Conservation (phyloP, 768 basidiomycete species). For the Suillus americanus region DNA sequence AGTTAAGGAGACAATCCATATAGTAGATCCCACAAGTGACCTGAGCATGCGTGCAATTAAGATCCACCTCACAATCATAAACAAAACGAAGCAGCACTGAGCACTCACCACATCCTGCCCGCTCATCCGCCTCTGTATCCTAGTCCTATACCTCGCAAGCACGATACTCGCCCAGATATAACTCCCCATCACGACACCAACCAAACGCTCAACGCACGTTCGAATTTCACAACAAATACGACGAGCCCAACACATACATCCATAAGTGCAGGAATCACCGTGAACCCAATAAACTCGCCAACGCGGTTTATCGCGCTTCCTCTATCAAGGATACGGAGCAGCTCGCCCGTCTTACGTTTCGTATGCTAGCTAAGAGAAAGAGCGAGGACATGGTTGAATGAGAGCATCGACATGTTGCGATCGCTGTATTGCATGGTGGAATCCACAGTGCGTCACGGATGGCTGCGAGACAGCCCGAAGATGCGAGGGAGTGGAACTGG, state of each 20-base stretch:
- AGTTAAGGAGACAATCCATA: constrained; percentile 76
- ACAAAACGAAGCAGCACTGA: too few relatives aligned
- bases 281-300: constrained; percentile 82
- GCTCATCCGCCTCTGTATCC: constrained; percentile 73
- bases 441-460: constrained; percentile 75
- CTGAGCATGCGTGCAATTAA: constrained; percentile 16
- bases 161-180: constrained; percentile 51
- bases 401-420: constrained; percentile 52
- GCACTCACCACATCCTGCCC: constrained; percentile 61
- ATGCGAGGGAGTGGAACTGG: constrained; percentile 68
- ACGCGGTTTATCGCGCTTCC: constrained; percentile 85
- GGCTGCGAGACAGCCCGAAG: constrained; percentile 72
- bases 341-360: constrained; percentile 75
- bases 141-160: constrained; percentile 72
- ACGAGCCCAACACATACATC: constrained; percentile 74
- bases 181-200: constrained; percentile 70
- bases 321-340: constrained; percentile 60
- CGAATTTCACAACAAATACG: constrained; percentile 61
- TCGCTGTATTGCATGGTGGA: constrained; percentile 87
- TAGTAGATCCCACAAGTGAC: constrained; percentile 80
- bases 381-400: constrained; percentile 84
- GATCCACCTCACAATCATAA: too few relatives aligned
- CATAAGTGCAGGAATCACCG: constrained; percentile 75
- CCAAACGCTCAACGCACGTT: constrained; percentile 64
- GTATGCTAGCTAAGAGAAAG: constrained; percentile 85